These are phyloP conservation scores for Penicillium dipodomyicola DNA, from an alignment of 495 filamentous ascomycete genomes.

Conservation along the genomic window DNA sequence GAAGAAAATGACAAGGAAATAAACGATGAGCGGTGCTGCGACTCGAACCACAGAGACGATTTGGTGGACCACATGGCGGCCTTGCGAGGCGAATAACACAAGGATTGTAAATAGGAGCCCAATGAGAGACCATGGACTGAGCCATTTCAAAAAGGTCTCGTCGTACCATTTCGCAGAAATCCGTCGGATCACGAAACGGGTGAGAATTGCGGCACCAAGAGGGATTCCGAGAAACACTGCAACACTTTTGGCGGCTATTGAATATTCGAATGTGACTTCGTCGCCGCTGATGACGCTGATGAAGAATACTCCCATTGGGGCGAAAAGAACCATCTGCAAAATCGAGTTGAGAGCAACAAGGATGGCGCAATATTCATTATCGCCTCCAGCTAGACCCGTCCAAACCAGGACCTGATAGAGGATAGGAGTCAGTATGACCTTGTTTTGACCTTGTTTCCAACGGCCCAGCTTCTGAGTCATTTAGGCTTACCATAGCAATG, in stretches of 20 bases:
- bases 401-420: conserved; percentile 66
- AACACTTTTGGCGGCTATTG: conserved; percentile 72
- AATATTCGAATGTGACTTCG: conserved; percentile 58
- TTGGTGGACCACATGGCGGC: conserved; percentile 74
- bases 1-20: conserved; percentile 74
- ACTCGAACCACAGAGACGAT: conserved; percentile 80
- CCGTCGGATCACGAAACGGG: conserved; percentile 61
- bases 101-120: conserved; percentile 84
- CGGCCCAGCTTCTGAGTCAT: background rate
- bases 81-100: conserved; percentile 81
- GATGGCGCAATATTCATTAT: conserved; percentile 84
- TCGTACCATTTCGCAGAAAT: conserved; percentile 63
- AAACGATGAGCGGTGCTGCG: conserved; percentile 74
- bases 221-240: conserved; percentile 86
- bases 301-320: conserved; percentile 76
- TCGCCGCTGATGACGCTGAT: conserved; percentile 61
- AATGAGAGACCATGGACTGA: conserved; percentile 73
- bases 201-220: conserved; percentile 72
- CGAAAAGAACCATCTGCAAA: conserved; percentile 83
- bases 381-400: conserved; percentile 74
- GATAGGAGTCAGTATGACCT: background rate
- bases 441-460: background rate
- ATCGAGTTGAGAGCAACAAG: conserved; percentile 86
- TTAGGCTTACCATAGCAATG: conserved; percentile 69
- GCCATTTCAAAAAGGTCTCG: conserved; percentile 62